Conservation (phyloP, 805 yeast species). For the Zygoascus biomembranicola region DNA sequence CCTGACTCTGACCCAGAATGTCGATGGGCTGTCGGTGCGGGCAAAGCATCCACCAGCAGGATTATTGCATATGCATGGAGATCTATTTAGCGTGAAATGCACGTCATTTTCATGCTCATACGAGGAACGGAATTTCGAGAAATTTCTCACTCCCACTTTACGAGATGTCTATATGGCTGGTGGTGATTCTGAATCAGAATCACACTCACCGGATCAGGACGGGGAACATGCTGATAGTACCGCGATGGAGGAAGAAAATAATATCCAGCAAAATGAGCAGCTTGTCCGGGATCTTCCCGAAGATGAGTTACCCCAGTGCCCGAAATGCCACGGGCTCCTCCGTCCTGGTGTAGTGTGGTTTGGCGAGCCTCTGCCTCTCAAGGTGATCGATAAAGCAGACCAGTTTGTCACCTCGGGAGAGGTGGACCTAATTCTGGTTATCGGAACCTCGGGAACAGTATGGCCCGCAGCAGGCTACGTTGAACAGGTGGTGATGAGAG, state of each 20-base stretch:
- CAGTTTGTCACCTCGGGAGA: constrained; percentile 48
- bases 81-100: constrained; percentile 63
- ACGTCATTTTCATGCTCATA: constrained; percentile 68
- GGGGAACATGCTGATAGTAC: too few species aligned
- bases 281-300: constrained; percentile 32
- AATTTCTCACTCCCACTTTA: constrained; percentile 39
- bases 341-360: constrained; percentile 94
- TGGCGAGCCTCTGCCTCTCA: constrained; percentile 76
- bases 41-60: constrained; percentile 49
- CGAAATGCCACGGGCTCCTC: constrained; percentile 59
- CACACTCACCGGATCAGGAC: neutral
- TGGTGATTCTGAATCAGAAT: neutral
- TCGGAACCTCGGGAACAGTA: constrained; percentile 78
- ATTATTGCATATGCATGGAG: constrained; percentile 74
- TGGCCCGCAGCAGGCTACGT: constrained; percentile 94
- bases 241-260: neutral
- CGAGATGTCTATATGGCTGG: neutral
- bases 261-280: neutral
- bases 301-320: constrained; percentile 64
- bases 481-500: constrained; percentile 60
- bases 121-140: constrained; percentile 37
- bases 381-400: constrained; percentile 58
- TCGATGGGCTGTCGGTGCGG: constrained; percentile 63
- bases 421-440: constrained; percentile 69
- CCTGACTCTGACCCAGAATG: constrained; percentile 74